A percentile compares a stretch with the other conserved stretches of the same genome.
Evolutionary conservation across 345 rosid species (phyloP).

Genomic region (Bretschneidera sinensis): DNA sequence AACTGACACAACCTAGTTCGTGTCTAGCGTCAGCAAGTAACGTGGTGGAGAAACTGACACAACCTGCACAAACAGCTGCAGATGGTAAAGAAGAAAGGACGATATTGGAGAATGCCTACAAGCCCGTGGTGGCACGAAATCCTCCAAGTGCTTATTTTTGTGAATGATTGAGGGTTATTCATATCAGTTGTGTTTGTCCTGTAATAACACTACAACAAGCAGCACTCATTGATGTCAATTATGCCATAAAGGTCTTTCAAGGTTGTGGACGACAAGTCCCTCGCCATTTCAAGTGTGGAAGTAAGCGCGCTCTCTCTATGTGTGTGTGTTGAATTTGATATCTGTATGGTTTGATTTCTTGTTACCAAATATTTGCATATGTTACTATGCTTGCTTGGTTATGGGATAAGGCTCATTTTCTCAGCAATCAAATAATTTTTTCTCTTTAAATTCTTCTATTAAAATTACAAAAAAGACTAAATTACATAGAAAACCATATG

Average conservation of each 20-base stretch:
- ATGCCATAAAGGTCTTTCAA: slow-evolving; percentile 8
- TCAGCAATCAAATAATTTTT: no score
- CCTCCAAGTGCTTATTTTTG: slow-evolving; percentile 14
- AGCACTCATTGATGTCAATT: slow-evolving; percentile 11
- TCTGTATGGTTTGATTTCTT: no score
- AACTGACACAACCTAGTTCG: no score
- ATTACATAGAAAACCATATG: no score
- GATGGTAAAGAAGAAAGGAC: slow-evolving; percentile 18
- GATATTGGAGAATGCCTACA: slow-evolving; percentile 7
- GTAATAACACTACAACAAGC: slow-evolving; percentile 17
- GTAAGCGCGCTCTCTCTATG: slow-evolving; percentile 6
- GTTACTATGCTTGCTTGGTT: no score
- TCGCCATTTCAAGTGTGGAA: slow-evolving; percentile 25
- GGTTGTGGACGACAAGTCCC: slow-evolving; percentile 25
- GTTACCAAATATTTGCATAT: no score
- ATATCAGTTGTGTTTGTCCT: slow-evolving; percentile 14
- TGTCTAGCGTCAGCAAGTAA: no score
- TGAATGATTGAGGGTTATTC: slow-evolving; percentile 9
- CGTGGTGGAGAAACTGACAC: no score
- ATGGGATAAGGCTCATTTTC: no score
- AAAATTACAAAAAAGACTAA: no score
- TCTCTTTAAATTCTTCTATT: no score
- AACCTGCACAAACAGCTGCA: not conserved
- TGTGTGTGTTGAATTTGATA: no score
- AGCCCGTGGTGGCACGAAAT: slow-evolving; percentile 4